phyloP scores from a whole-genome alignment of 768 basidiomycete genomes.

The Dacryopinax primogenitus region DNA sequence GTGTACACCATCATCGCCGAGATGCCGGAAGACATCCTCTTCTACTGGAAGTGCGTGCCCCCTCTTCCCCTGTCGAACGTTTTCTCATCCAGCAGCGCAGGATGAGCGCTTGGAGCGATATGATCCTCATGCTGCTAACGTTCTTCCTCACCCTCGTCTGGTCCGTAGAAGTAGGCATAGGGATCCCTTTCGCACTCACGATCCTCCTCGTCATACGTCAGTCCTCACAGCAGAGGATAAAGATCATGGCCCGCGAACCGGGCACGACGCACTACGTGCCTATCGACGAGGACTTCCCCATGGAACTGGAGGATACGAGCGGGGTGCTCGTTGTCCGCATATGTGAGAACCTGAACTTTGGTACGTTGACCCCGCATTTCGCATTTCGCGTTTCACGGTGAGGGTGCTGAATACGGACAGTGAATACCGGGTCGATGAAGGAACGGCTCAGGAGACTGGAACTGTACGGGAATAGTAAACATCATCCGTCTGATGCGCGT shows the following conservation, averaged over 20 bases:
- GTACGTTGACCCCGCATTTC: constrained; percentile 32
- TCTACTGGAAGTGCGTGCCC: constrained; percentile 57
- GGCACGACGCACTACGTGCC: constrained; percentile 85
- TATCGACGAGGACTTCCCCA: constrained; percentile 74
- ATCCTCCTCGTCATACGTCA: constrained; percentile 38
- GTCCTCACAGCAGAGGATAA: constrained; percentile 30
- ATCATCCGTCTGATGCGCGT: constrained; percentile 79
- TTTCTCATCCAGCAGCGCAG: constrained; percentile 28
- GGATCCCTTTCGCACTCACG: constrained; percentile 65
- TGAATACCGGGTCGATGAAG: constrained; percentile 91
- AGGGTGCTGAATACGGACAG: constrained; percentile 27
- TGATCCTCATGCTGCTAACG: constrained; percentile 74
- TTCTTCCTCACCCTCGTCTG: constrained; percentile 79
- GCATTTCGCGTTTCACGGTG: background rate
- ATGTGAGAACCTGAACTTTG: constrained; percentile 82
- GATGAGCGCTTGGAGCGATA: constrained; percentile 87
- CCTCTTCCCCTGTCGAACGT: background rate
- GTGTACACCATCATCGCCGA: constrained; percentile 75
- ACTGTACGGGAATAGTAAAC: constrained; percentile 63
- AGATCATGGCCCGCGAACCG: constrained; percentile 47
- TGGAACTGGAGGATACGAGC: constrained; percentile 54
- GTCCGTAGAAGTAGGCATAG: constrained; percentile 84
- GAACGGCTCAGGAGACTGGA: constrained; percentile 55
- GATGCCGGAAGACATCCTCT: constrained; percentile 73
- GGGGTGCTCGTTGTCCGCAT: constrained; percentile 82